Conservation (phyloP, 176 grass and related monocot genomes). For the Leersia perrieri region DNA sequence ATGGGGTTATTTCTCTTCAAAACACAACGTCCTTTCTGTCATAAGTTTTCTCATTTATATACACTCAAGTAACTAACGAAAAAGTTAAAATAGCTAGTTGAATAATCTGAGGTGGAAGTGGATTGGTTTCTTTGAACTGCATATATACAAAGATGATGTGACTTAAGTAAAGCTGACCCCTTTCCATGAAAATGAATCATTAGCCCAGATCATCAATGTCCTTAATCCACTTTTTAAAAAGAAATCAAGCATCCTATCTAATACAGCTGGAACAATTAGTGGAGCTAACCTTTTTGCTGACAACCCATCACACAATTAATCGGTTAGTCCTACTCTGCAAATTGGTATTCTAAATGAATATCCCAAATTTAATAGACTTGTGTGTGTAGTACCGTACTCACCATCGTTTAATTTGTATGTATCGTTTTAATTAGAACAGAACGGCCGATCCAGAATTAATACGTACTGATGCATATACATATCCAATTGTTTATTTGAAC, state of each 20-base stretch:
- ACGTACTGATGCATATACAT: too few species aligned
- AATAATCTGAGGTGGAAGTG: conserved; percentile 10
- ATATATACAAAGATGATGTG: conserved; percentile 28
- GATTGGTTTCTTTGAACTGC: not conserved
- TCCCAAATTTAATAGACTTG: not conserved
- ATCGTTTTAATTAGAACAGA: not conserved
- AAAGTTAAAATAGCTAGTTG: not conserved
- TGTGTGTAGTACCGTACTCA: not conserved
- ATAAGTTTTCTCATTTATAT: not conserved
- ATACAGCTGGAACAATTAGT: conserved; percentile 53
- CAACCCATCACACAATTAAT: conserved; percentile 17
- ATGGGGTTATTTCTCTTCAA: not conserved
- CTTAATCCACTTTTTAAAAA: conserved; percentile 52
- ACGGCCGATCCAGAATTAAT: too few species aligned
- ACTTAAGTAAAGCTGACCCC: conserved; percentile 24
- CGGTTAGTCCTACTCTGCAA: conserved; percentile 12
- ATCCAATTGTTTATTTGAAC: not conserved
- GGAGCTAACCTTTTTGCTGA: conserved; percentile 39
- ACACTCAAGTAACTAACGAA: conserved; percentile 1
- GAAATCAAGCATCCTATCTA: conserved; percentile 21
- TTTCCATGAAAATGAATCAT: conserved; percentile 38
- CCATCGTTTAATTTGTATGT: not conserved
- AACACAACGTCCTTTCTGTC: not conserved
- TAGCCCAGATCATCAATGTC: conserved; percentile 43
- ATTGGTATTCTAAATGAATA: not conserved